phyloP scores from a whole-genome alignment of 2,329 filamentous ascomycete species.

The Penicillium vulpinum region DNA sequence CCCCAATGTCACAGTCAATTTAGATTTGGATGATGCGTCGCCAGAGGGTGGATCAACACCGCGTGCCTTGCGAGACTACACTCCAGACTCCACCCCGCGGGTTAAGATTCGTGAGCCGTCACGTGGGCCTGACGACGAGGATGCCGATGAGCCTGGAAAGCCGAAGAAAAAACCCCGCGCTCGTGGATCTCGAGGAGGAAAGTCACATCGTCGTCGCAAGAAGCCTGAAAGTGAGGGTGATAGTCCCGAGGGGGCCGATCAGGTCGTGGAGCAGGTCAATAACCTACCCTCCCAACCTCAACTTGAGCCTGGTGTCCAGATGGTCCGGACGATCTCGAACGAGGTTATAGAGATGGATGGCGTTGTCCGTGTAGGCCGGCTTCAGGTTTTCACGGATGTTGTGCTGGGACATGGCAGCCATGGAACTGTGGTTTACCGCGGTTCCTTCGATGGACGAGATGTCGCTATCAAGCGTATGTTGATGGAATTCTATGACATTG shows the following conservation, averaged over 20 bases:
- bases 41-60: constrained; percentile 32
- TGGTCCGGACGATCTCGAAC: constrained; percentile 54
- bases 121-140: constrained; percentile 34
- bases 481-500: constrained; percentile 92
- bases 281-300: constrained; percentile 43
- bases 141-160: constrained; percentile 40
- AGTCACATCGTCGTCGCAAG: constrained; percentile 58
- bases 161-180: constrained; percentile 67
- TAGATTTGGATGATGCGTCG: constrained; percentile 26
- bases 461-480: constrained; percentile 97
- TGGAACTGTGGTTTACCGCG: constrained; percentile 92
- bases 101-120: constrained; percentile 45
- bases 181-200: constrained; percentile 69
- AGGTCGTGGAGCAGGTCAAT: constrained; percentile 59
- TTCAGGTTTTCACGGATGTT: constrained; percentile 60
- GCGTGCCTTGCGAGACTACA: constrained; percentile 25
- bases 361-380: constrained; percentile 59
- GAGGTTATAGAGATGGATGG: constrained; percentile 62
- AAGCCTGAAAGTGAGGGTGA: constrained; percentile 58
- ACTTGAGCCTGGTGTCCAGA: constrained; percentile 63
- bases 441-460: constrained; percentile 88
- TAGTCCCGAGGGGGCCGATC: constrained; percentile 58
- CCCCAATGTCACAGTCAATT: constrained; percentile 34
- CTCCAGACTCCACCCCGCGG: constrained; percentile 30
- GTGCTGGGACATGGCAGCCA: constrained; percentile 79